Evolutionary conservation across 139 green algal genomes (phyloP).

Genomic region (Auxenochlorella pyrenoidosa): DNA sequence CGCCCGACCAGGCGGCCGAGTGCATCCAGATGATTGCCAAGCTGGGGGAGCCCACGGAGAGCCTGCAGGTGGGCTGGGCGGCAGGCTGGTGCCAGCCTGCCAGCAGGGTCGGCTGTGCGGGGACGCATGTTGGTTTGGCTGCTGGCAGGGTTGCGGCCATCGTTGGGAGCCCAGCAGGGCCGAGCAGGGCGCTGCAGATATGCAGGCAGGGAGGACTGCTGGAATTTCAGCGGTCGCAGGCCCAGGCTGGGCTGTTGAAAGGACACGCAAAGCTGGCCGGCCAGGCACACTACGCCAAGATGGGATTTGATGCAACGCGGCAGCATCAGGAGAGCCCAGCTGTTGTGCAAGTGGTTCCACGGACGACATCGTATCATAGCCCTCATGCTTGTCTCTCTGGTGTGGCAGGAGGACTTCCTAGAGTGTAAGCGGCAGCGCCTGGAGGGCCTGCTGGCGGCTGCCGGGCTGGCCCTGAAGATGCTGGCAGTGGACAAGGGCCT

Average conservation of each 20-base stretch:
- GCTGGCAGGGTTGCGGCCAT: too few species aligned
- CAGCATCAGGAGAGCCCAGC: neutral
- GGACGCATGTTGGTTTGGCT: neutral
- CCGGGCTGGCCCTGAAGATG: conserved; percentile 50
- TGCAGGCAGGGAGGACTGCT: too few species aligned
- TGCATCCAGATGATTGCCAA: conserved; percentile 82
- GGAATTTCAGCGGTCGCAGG: too few species aligned
- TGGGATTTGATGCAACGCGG: neutral
- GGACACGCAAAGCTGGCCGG: too few species aligned
- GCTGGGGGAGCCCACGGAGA: conserved; percentile 79
- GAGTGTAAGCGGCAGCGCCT: conserved; percentile 70
- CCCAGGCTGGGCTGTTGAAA: too few species aligned
- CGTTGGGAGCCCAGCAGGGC: neutral
- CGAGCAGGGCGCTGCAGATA: too few species aligned
- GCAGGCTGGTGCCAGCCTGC: too few species aligned
- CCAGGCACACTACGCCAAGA: neutral
- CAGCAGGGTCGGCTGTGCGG: neutral
- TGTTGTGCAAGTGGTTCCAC: neutral
- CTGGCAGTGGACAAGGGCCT: conserved; percentile 55
- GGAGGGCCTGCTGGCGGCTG: conserved; percentile 61
- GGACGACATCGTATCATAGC: too few species aligned
- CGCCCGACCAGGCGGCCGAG: conserved; percentile 73
- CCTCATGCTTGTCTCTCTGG: too few species aligned
- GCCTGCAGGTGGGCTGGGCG: conserved; percentile 67
- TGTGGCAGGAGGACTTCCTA: conserved; percentile 75